A percentile compares a stretch with the other conserved stretches of the same genome.
phyloP scores from a whole-genome alignment of 768 basidiomycete genomes.

The Lactarius deliciosus region DNA sequence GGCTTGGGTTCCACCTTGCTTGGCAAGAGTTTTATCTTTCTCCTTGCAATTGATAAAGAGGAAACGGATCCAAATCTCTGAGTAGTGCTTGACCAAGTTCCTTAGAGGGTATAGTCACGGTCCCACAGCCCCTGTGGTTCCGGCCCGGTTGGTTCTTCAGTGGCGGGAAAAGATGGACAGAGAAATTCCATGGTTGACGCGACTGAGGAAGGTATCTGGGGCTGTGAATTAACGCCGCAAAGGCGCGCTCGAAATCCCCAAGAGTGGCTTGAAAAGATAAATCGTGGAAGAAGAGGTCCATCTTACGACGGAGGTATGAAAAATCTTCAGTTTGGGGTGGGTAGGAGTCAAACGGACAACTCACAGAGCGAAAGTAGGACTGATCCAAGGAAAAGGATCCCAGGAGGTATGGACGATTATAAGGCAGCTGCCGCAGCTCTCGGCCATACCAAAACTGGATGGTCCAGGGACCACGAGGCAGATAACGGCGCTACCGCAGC shows the following conservation, averaged over 20 bases:
- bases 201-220: conserved; percentile 39
- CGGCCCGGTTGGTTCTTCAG: conserved; percentile 35
- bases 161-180: conserved; percentile 47
- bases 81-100: conserved; percentile 47
- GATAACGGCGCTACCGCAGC: conserved; percentile 10
- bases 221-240: conserved; percentile 50
- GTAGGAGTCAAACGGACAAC: neutral
- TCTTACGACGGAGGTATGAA: conserved; percentile 14
- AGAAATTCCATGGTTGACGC: conserved; percentile 48
- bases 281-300: conserved; percentile 39
- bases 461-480: neutral
- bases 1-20: conserved; percentile 23
- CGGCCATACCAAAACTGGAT: neutral
- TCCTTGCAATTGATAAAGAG: conserved; percentile 36
- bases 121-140: conserved; percentile 44
- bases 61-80: conserved; percentile 38
- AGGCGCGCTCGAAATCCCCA: conserved; percentile 31
- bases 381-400: neutral
- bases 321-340: neutral
- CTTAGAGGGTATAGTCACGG: conserved; percentile 47
- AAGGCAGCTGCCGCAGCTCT: neutral
- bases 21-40: conserved; percentile 34
- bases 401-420: conserved; percentile 5
- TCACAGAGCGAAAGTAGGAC: neutral
- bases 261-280: conserved; percentile 30